Evolutionary conservation across 1,284 basidiomycete genomes (phyloP), one percentile per base, ranked within the genome.

Genomic region (Hortiboletus rubellus): DNA sequence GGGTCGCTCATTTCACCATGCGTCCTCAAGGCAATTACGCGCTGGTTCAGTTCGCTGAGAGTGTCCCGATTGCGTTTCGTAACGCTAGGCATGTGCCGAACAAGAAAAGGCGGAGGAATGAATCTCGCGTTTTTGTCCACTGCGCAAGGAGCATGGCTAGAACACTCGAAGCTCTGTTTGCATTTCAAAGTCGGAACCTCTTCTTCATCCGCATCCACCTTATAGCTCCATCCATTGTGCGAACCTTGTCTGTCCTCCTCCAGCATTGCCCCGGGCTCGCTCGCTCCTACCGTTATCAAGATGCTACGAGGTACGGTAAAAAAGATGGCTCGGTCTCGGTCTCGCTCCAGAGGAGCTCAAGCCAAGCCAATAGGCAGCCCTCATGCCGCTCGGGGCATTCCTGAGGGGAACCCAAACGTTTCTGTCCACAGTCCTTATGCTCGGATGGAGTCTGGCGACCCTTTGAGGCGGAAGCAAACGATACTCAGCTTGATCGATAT

Each of bases 401-500:
- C 70, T 52, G 74, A 76, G 52, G 64, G 74, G 52, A 67, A 54
- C 34, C 63, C 61, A 43, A 72, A 54, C 53, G 57, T 65, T 17
- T 56, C 72, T 37, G 24, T 71, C 43, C 66, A 65, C 12, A 66
- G 66, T 52, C 65, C 69, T n/a, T 74, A 67, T 46, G 60, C 69
- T 50, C 69, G 70, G 33, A 61, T 63, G 58, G 71, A 73, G 54
- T 52, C 61, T 33, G 7, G 47, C 24, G 70, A 68, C 60, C 69
- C 68, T 53, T 55, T 72, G 50, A 77, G 68, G 59, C 75, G 86
- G 43, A 84, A 81, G 64, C 82, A 87, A 64, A 87, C 86, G 1
- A 78, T 89, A 51, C 70, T 87, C 42, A 86, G 78, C 60, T 70
- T 89, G 60, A 78, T 91, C 51, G 86, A 91, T 61, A 77, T 78